A percentile compares a stretch with the other conserved stretches of the same genome.
phyloP scores from a whole-genome alignment of 495 filamentous ascomycete genomes.

The Penicillium waksmanii region DNA sequence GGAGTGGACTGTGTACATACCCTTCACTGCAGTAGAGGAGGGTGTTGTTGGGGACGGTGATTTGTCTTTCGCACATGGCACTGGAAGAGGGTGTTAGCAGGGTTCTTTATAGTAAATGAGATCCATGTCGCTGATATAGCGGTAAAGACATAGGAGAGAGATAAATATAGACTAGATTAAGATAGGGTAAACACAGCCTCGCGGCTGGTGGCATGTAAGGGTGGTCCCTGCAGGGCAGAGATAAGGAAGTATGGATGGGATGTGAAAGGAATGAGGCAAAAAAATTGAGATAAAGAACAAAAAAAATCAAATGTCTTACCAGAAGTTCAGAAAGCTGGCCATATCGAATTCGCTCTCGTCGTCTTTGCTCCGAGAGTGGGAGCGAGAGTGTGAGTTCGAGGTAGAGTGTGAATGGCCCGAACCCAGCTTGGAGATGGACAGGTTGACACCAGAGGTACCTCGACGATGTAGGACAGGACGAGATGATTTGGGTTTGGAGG shows the following conservation, averaged over 20 bases:
- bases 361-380: conserved; percentile 21
- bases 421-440: conserved; percentile 46
- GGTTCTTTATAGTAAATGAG: conserved; percentile 17
- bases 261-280: conserved; percentile 16
- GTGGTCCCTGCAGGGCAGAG: conserved; percentile 23
- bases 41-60: conserved; percentile 63
- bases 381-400: conserved; percentile 14
- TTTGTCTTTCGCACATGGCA: conserved; percentile 69
- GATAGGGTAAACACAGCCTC: conserved; percentile 12
- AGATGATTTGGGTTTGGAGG: conserved; percentile 35
- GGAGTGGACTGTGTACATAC: conserved; percentile 32
- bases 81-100: conserved; percentile 43
- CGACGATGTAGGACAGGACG: conserved; percentile 43
- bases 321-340: conserved; percentile 69
- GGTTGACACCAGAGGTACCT: conserved; percentile 37
- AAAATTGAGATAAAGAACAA: conserved; percentile 2
- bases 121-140: neutral
- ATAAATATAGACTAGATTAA: conserved; percentile 1
- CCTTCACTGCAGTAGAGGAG: conserved; percentile 62
- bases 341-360: conserved; percentile 56
- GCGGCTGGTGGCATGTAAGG: conserved; percentile 33
- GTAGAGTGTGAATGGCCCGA: conserved; percentile 30
- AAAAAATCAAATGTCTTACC: conserved; percentile 48
- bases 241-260: conserved; percentile 25
- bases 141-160: neutral